Evolutionary conservation across 139 green algal genomes (phyloP).

Genomic region (Closterium sp.): DNA sequence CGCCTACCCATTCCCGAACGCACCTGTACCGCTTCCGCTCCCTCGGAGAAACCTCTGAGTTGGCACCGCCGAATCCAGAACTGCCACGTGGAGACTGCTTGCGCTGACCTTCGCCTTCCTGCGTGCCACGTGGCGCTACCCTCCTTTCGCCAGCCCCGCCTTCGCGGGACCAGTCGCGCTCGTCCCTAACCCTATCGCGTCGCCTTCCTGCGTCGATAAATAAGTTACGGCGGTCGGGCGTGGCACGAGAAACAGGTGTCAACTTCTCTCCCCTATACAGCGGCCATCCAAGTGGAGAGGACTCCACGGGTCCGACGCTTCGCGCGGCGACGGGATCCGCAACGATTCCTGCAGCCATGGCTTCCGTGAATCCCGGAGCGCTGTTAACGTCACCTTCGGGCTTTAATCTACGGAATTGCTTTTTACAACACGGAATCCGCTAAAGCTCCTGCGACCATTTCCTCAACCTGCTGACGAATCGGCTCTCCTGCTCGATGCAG

Average conservation of each 20-base stretch:
- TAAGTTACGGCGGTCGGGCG: not conserved
- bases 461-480: no score
- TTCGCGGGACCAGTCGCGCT: not conserved
- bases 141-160: not conserved
- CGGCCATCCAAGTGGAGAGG: not conserved
- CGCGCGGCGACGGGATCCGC: not conserved
- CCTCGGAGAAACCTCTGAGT: not conserved
- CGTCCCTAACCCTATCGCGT: not conserved
- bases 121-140: not conserved
- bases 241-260: not conserved
- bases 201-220: not conserved
- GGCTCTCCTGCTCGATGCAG: no score
- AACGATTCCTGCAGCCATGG: not conserved
- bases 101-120: not conserved
- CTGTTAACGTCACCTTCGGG: no score
- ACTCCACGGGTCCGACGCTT: not conserved
- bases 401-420: not conserved
- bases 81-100: not conserved
- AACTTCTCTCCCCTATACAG: no score
- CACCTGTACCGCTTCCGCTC: not conserved
- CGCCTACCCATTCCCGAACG: not conserved
- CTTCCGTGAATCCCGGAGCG: not conserved
- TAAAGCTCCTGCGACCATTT: no score
- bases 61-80: not conserved
- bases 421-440: no score